These are phyloP conservation scores for Phlegmacium glaucopus DNA, from an alignment of 768 basidiomycete genomes.

Conservation along the genomic window DNA sequence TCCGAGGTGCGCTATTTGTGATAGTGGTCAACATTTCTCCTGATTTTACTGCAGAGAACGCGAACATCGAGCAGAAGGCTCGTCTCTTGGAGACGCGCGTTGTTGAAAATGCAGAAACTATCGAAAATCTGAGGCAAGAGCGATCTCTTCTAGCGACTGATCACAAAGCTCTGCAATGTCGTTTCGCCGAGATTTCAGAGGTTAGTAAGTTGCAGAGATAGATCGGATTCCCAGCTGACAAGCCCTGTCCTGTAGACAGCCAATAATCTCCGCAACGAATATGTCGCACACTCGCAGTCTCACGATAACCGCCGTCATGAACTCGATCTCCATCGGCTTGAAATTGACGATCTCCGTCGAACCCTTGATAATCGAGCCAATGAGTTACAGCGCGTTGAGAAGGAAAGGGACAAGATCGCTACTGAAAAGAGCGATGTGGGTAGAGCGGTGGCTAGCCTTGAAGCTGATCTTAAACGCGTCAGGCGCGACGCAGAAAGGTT, in stretches of 20 bases:
- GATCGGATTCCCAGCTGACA: too few species aligned
- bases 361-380: constrained; percentile 59
- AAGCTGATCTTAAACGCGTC: constrained; percentile 74
- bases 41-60: constrained; percentile 43
- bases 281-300: constrained; percentile 55
- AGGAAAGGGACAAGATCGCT: constrained; percentile 59
- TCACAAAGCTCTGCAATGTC: constrained; percentile 70
- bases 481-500: constrained; percentile 74
- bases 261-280: constrained; percentile 51
- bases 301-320: constrained; percentile 73
- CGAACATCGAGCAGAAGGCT: constrained; percentile 69
- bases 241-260: constrained; percentile 33
- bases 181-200: constrained; percentile 63
- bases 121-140: constrained; percentile 76
- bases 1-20: constrained; percentile 49
- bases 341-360: constrained; percentile 74
- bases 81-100: constrained; percentile 66
- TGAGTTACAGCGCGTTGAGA: constrained; percentile 60
- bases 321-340: constrained; percentile 65
- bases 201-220: constrained; percentile 32
- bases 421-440: constrained; percentile 66
- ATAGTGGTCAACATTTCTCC: neutral
- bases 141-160: constrained; percentile 65
- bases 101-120: constrained; percentile 63
- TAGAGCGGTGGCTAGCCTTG: constrained; percentile 61